Evolutionary conservation across 2,329 filamentous ascomycete species (phyloP).

Genomic region (Pseudogymnoascus sp.): DNA sequence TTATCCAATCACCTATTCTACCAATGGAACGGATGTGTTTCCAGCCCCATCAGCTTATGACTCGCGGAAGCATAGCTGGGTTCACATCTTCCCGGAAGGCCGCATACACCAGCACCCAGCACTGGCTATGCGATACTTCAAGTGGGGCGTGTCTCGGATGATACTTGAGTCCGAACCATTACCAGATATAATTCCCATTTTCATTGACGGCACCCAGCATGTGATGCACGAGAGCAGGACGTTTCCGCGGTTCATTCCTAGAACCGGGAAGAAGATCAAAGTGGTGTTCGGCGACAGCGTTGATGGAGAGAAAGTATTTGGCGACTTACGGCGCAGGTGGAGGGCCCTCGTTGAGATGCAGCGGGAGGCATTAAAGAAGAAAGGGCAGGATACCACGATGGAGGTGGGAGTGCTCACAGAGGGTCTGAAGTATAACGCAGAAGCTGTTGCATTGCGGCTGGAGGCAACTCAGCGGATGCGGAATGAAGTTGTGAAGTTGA

Average conservation of each 20-base stretch:
- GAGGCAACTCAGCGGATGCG: constrained; percentile 75
- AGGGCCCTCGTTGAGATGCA: constrained; percentile 52
- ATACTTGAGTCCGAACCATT: constrained; percentile 84
- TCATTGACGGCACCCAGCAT: constrained; percentile 80
- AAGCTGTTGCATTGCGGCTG: constrained; percentile 67
- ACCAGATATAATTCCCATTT: constrained; percentile 87
- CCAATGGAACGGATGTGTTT: constrained; percentile 58
- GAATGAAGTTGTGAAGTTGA: constrained; percentile 70
- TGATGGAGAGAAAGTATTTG: constrained; percentile 67
- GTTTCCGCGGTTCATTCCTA: constrained; percentile 75
- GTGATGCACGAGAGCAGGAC: constrained; percentile 78
- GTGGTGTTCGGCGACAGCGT: constrained; percentile 74
- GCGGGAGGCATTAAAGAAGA: constrained; percentile 32
- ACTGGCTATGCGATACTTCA: constrained; percentile 87
- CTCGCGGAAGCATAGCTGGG: constrained; percentile 67
- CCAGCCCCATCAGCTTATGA: constrained; percentile 64
- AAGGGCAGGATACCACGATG: constrained; percentile 25
- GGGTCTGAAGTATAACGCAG: constrained; percentile 57
- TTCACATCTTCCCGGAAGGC: constrained; percentile 94
- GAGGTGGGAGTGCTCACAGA: constrained; percentile 55
- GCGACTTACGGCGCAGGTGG: constrained; percentile 70
- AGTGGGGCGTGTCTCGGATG: constrained; percentile 88
- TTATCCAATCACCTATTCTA: constrained; percentile 45
- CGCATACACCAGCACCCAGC: constrained; percentile 81
- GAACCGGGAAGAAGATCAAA: constrained; percentile 60